Evolutionary conservation across 768 basidiomycete genomes (phyloP), one percentile per base, ranked within the genome.

Genomic region (Phanerochaete sordida): DNA sequence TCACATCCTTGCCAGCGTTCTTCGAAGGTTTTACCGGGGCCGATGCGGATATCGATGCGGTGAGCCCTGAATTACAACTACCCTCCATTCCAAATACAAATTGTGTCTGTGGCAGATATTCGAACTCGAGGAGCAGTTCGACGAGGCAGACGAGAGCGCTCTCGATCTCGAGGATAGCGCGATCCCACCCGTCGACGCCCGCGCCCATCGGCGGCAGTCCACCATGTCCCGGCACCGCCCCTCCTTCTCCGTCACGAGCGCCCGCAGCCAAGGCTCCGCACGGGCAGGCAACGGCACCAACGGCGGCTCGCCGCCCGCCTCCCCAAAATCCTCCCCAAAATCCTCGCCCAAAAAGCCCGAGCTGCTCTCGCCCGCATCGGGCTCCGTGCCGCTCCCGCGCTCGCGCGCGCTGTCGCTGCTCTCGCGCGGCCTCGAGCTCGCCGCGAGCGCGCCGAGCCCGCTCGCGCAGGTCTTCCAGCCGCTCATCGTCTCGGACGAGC

Each of bases 21-120:
- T 86, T 95, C 60, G 93, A 95, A 64, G 87, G 88, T 11, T 71
- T 93, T 15, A 84, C 79, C n/a, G 90, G 92, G 2, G 79, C 84
- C 1, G 85, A 79, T 59, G 77, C 81, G 3, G 88, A 91, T 66
- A 93, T 95, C 58, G 87, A 88, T 64, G 82, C 84, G 7, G 91
- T 92, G 68, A 21, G 84, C 66, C 28, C 68, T 12, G 39, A 45
- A 23, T 48, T 23, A 7, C 24, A 46, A 24, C 50, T 30, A 27
- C 52, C 30, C 43, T 27, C 24, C 21, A 19, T 53, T n/a, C 46
- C 57, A 27, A n/a, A 24, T 16, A 23, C 47, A 48, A 48, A 24
- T 49, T 48, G 51, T 52, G 15, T 58, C 11, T 61, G 35, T 31
- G 23, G 13, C 57, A 91, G 86, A 84, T 94, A 21, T 94, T 94